Conservation (phyloP, 495 filamentous ascomycete species). For the Lophiostoma macrostomum region DNA sequence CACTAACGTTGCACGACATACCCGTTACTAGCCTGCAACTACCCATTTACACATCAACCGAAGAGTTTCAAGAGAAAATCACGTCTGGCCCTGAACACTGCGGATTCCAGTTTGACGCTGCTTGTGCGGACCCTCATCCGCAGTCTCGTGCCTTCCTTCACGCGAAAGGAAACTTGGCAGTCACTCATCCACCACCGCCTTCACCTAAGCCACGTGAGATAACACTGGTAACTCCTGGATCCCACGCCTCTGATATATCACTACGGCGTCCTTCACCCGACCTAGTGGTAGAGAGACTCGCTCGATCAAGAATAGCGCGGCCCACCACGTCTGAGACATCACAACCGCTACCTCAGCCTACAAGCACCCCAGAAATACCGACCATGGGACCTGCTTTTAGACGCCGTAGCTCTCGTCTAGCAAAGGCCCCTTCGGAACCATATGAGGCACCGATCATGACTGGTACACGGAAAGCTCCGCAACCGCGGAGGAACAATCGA, state of each 20-base stretch:
- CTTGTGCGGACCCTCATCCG: too few species aligned
- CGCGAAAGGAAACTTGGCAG: too few species aligned
- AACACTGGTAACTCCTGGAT: background rate
- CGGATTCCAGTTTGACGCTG: too few species aligned
- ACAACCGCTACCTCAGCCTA: background rate
- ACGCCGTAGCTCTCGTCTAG: too few species aligned
- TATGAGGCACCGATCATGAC: too few species aligned
- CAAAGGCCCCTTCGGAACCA: too few species aligned
- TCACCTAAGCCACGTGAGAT: background rate
- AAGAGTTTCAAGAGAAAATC: too few species aligned
- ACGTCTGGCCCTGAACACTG: too few species aligned
- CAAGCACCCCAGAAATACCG: background rate
- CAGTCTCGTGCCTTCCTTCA: too few species aligned
- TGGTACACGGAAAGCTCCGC: too few species aligned
- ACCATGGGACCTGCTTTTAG: background rate
- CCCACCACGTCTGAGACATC: background rate
- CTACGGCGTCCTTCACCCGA: background rate
- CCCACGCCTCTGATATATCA: background rate
- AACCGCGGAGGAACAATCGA: too few species aligned
- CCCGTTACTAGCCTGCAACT: background rate
- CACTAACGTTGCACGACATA: background rate
- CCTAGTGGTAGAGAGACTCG: background rate
- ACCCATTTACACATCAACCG: too few species aligned
- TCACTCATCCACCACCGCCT: background rate
- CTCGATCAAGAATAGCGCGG: background rate